These are phyloP conservation scores for Tripterygium wilfordii DNA, from an alignment of 177 flowering plant genomes.

Conservation along the genomic window DNA sequence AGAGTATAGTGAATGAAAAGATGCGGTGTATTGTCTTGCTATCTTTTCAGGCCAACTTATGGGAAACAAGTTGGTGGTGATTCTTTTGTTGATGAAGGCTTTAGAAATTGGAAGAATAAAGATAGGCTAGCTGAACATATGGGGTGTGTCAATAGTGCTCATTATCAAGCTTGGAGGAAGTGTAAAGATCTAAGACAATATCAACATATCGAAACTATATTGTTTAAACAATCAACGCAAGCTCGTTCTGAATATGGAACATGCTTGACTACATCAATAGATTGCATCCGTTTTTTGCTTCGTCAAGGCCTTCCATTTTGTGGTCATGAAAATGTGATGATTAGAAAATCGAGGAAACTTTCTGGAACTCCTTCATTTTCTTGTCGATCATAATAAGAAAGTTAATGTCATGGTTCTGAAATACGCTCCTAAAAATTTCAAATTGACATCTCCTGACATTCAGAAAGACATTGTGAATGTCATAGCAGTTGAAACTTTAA, in stretches of 20 bases:
- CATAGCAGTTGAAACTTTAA: background rate
- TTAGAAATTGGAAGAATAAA: constrained; percentile 18
- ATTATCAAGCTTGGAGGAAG: constrained; percentile 7
- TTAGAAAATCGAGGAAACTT: constrained; percentile 10
- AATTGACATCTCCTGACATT: constrained; percentile 1
- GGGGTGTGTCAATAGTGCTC: constrained; percentile 14
- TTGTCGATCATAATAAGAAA: constrained; percentile 1
- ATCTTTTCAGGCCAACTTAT: background rate
- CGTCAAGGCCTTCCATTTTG: constrained; percentile 13
- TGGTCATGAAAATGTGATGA: constrained; percentile 11
- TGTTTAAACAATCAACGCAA: background rate
- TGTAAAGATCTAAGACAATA: constrained; percentile 11
- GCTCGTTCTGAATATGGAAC: background rate
- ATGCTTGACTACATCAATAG: background rate
- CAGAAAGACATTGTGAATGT: constrained; percentile 8
- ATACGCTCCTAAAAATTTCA: constrained; percentile 13
- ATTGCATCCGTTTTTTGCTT: constrained; percentile 5
- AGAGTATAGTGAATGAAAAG: constrained; percentile 10
- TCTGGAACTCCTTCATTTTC: constrained; percentile 11
- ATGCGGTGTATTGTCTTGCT: constrained; percentile 15
- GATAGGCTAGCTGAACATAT: constrained; percentile 9
- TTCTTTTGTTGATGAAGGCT: constrained; percentile 13
- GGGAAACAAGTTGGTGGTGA: constrained; percentile 8
- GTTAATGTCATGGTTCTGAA: constrained; percentile 3
- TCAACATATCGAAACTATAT: constrained; percentile 1